Evolutionary conservation across 768 basidiomycete genomes (phyloP).

Genomic region (Filobasidium floriforme): DNA sequence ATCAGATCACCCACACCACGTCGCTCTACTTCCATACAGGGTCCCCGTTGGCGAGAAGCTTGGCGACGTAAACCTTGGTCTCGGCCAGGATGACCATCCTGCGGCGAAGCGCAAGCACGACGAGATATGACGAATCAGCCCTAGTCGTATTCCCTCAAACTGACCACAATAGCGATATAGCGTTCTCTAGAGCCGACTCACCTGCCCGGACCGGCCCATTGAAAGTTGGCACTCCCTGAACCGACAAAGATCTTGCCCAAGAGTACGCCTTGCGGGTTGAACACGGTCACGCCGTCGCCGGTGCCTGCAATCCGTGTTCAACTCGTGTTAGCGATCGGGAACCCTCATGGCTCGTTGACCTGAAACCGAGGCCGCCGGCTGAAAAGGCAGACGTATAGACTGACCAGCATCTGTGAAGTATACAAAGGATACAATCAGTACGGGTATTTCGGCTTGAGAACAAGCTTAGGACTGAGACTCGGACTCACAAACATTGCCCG

Average conservation of each 20-base stretch:
- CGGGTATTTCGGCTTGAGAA: background rate
- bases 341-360: too few relatives aligned
- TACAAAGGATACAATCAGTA: conserved; percentile 23
- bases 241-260: conserved; percentile 43
- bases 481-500: conserved; percentile 36
- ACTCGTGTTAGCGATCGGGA: background rate
- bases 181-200: background rate
- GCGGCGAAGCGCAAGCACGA: too few relatives aligned
- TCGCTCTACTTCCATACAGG: conserved; percentile 6
- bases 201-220: conserved; percentile 15
- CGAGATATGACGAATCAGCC: too few relatives aligned
- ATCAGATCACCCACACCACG: too few relatives aligned
- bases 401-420: conserved; percentile 8
- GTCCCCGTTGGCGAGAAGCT: conserved; percentile 16
- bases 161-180: background rate
- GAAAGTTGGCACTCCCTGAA: conserved; percentile 33
- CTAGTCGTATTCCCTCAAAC: too few relatives aligned
- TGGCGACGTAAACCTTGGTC: conserved; percentile 18
- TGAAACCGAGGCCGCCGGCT: too few relatives aligned
- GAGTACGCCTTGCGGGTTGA: conserved; percentile 33
- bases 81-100: conserved; percentile 21
- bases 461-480: background rate
- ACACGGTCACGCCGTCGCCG: conserved; percentile 38
- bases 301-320: background rate
- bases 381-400: too few relatives aligned